Evolutionary conservation across 139 green algal genomes (phyloP).

Genomic region (Bryopsis sp.): DNA sequence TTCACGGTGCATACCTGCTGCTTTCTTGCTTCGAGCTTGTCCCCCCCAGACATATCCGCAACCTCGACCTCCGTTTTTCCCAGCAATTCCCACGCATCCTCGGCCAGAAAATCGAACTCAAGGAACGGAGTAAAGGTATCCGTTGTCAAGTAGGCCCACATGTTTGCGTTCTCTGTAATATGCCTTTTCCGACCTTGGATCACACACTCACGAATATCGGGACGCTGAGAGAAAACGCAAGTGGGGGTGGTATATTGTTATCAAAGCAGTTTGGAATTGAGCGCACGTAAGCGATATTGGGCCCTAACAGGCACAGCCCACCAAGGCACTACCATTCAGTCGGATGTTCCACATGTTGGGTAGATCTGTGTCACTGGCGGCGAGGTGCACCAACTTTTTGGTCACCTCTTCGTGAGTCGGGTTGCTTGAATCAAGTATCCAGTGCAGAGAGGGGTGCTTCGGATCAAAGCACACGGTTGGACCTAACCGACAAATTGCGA

Average conservation of each 20-base stretch:
- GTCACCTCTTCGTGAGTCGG: constrained; percentile 41
- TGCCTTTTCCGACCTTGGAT: constrained; percentile 14
- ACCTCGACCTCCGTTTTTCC: constrained; percentile 25
- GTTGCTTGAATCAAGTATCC: constrained; percentile 44
- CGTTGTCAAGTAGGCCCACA: constrained; percentile 52
- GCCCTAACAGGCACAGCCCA: not conserved
- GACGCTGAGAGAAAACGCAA: too few relatives aligned
- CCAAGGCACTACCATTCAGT: constrained; percentile 25
- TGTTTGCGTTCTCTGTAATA: constrained; percentile 39
- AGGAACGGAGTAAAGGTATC: constrained; percentile 47
- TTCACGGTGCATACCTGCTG: constrained; percentile 13
- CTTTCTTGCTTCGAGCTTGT: constrained; percentile 30
- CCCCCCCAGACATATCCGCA: constrained; percentile 24
- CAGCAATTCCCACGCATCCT: constrained; percentile 30
- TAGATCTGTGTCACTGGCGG: constrained; percentile 30
- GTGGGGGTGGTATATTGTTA: too few relatives aligned
- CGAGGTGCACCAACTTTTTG: constrained; percentile 42
- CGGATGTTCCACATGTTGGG: constrained; percentile 60
- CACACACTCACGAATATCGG: too few relatives aligned
- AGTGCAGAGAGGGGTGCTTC: constrained; percentile 37
- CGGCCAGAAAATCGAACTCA: constrained; percentile 54
- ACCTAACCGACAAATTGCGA: constrained; percentile 35
- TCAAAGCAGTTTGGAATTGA: too few relatives aligned
- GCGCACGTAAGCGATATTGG: too few relatives aligned
- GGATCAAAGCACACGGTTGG: constrained; percentile 32